phyloP scores from a whole-genome alignment of 1,284 basidiomycete species.

The Malassezia nana region DNA sequence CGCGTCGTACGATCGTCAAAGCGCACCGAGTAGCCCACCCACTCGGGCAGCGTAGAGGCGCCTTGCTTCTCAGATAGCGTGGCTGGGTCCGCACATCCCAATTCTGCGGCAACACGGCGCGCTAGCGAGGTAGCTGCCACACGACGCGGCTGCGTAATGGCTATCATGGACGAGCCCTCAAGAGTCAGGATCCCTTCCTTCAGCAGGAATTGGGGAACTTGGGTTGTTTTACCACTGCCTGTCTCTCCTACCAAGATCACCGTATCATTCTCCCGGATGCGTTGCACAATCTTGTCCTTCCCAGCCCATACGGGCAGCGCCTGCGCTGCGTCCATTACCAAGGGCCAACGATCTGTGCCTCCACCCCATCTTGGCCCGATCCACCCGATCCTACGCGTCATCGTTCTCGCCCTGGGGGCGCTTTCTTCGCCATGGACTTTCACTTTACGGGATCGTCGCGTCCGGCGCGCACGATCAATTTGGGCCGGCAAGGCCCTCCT shows the following conservation, averaged over 20 bases:
- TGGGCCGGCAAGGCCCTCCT: constrained; percentile 1
- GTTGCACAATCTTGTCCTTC: constrained; percentile 25
- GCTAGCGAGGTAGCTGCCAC: constrained; percentile 91
- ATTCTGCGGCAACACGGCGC: constrained; percentile 74
- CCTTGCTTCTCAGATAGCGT: background rate
- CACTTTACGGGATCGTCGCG: constrained; percentile 19
- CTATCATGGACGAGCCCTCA: constrained; percentile 27
- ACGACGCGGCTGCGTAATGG: constrained; percentile 73
- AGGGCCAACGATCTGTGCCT: background rate
- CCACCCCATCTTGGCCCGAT: constrained; percentile 3
- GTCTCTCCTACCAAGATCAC: constrained; percentile 89
- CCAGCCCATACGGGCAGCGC: constrained; percentile 35
- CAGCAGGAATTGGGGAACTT: constrained; percentile 56
- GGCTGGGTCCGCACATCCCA: constrained; percentile 52
- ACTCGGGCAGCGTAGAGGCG: constrained; percentile 21
- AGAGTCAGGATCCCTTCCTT: constrained; percentile 54
- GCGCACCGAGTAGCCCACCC: constrained; percentile 87
- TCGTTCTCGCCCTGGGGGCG: background rate
- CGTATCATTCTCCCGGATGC: constrained; percentile 62
- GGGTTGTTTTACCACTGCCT: constrained; percentile 90
- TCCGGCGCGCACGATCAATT: constrained; percentile 12
- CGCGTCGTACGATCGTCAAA: constrained; percentile 72
- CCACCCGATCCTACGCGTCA: constrained; percentile 11
- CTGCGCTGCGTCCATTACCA: background rate
- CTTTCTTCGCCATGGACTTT: constrained; percentile 16